Percentiles rank a stretch among this genome's conserved stretches.
These are phyloP conservation scores for Thalassiosira exigua DNA, from an alignment of 352 stramenopile genomes.

Conservation along the genomic window DNA sequence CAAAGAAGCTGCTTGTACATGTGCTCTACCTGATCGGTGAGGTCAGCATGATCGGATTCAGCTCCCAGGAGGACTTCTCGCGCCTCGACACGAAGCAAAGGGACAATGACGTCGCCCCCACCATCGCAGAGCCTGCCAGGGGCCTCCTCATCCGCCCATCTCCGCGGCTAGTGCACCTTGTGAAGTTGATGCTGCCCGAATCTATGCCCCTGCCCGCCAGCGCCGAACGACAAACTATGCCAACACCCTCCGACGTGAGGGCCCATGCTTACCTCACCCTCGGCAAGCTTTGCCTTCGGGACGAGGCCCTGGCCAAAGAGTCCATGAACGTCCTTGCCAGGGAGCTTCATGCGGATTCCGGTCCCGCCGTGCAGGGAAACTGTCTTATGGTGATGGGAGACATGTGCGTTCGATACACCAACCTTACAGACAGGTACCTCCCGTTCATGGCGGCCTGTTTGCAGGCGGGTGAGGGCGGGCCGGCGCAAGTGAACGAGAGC, in stretches of 20 bases:
- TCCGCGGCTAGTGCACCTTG: conserved; percentile 56
- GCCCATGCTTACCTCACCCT: conserved; percentile 93
- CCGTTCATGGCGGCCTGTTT: conserved; percentile 94
- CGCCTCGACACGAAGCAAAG: conserved; percentile 6
- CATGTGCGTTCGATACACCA: conserved; percentile 95
- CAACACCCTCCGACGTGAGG: conserved; percentile 86
- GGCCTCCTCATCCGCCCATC: conserved; percentile 60
- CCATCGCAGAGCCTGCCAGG: conserved; percentile 43
- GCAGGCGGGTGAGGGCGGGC: conserved; percentile 60
- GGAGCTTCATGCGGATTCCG: conserved; percentile 86
- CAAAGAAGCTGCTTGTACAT: conserved; percentile 42
- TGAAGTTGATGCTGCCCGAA: conserved; percentile 69
- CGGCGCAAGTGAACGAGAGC: conserved; percentile 17
- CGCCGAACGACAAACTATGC: conserved; percentile 16
- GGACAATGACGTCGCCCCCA: conserved; percentile 22
- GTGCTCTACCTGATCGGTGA: conserved; percentile 77
- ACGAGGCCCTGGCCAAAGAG: conserved; percentile 92
- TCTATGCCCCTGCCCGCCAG: conserved; percentile 44
- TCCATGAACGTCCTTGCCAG: conserved; percentile 95
- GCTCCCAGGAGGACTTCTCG: conserved; percentile 57
- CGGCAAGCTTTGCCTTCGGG: conserved; percentile 95
- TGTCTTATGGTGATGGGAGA: conserved; percentile 95
- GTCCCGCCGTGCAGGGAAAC: conserved; percentile 93
- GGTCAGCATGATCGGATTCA: conserved; percentile 77
- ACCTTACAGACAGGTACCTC: conserved; percentile 95